Evolutionary conservation across 192 early-diverging fungal species (phyloP), one percentile per base, ranked within the genome.

Genomic region (Diversispora epigaea): DNA sequence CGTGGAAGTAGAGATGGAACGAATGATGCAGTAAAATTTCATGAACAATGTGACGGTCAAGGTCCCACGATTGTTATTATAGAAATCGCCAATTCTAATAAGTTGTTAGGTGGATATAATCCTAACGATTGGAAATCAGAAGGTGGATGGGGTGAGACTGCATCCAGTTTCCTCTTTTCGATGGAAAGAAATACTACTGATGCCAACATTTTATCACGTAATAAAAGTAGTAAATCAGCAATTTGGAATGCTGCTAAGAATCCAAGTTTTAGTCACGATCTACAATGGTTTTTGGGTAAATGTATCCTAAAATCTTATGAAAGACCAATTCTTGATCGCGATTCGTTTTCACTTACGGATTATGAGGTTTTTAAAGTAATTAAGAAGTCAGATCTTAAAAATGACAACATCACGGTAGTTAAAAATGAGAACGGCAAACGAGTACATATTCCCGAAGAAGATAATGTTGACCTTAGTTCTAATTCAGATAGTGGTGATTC

Each of bases 21-120:
- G 39, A 57, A 32, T n/a, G 41, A 58, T 58, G 11, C 40, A 1
- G 6, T 14, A n/a, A 49, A 67, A 46, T 71, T 71, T 43, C 54
- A 71, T 14, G 17, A 57, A 12, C 19, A 14, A n/a, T 71, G 69
- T 43, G 54, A 56, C 41, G 15, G n/a, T 22, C 40, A 57, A n/a
- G 69, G 50, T 43, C 52, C 52, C 9, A 57, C 69, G 40, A 9
- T 71, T 56, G 54, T 71, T 41, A 57, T 71, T 21, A 32, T 71
- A 5, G 40, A 57, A 54, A 55, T 56, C 41, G 22, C 17, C 0
- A 32, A 43, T 8, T 4, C 14, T 21, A 45, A 44, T 58, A 19
- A 57, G 41, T 44, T 71, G 10, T n/a, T 71, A 57, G 69, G 69
- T 19, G 69, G 69, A 19, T 71, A 71, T 43, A 71, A 71, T 71